Conservation (phyloP, 495 filamentous ascomycete species). For the Penicillium goetzii region DNA sequence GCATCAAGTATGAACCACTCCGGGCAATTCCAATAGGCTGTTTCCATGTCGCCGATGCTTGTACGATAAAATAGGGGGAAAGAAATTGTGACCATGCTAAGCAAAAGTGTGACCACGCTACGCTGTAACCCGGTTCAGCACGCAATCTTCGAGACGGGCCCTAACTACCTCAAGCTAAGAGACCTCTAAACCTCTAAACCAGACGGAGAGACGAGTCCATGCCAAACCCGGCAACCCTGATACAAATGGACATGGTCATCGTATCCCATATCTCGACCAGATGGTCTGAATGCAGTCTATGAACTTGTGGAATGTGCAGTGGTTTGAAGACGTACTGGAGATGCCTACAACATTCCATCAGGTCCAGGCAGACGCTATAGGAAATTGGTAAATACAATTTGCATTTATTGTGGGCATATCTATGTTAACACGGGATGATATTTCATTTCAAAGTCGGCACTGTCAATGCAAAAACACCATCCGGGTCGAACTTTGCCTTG, state of each 20-base stretch:
- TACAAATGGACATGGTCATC: neutral
- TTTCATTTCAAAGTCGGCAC: slow-evolving; percentile 29
- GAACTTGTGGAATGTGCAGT: neutral
- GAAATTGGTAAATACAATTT: neutral
- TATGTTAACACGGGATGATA: neutral
- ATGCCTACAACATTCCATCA: neutral
- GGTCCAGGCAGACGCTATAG: neutral
- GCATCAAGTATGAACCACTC: neutral
- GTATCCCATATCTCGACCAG: neutral
- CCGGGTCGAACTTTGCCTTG: slow-evolving; percentile 38
- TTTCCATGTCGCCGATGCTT: neutral
- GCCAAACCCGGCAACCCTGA: neutral
- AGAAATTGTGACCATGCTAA: too few species aligned
- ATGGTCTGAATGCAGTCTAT: neutral
- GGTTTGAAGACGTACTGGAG: neutral
- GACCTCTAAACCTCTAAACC: too few species aligned
- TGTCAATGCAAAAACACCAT: slow-evolving; percentile 36
- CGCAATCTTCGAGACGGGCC: too few species aligned
- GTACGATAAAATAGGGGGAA: too few species aligned
- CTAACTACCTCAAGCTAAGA: too few species aligned
- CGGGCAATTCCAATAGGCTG: neutral
- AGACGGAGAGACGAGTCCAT: neutral
- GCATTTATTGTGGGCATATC: neutral
- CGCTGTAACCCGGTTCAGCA: too few species aligned
- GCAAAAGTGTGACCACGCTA: too few species aligned